Conservation (phyloP, 371 early-diverging fungal species). For the Synchytrium microbalum region DNA sequence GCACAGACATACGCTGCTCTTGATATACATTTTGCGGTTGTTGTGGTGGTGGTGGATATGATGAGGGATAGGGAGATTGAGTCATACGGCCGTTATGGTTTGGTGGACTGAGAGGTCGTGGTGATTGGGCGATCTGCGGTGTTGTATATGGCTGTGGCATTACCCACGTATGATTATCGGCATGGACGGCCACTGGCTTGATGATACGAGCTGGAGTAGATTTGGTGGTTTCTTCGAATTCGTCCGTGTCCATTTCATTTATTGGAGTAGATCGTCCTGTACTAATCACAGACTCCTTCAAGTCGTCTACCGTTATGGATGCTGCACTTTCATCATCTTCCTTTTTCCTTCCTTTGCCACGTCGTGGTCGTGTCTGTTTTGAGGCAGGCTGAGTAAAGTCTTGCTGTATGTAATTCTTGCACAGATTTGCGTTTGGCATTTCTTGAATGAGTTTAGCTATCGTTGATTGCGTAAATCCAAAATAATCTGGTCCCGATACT, state of each 20-base stretch:
- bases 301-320: neutral
- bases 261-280: too few relatives aligned
- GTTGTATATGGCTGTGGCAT: too few relatives aligned
- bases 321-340: neutral
- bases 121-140: neutral
- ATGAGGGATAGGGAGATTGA: too few relatives aligned
- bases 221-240: too few relatives aligned
- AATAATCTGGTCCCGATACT: conserved; percentile 73
- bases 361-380: neutral
- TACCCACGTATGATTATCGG: too few relatives aligned
- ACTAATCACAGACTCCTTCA: neutral
- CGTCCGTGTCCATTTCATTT: too few relatives aligned
- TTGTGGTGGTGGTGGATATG: too few relatives aligned
- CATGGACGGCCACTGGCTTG: too few relatives aligned
- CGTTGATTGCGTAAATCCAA: conserved; percentile 81
- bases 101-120: neutral
- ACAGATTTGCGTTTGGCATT: conserved; percentile 61
- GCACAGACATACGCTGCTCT: too few relatives aligned
- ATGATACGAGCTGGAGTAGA: too few relatives aligned
- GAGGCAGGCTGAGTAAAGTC: neutral
- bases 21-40: too few relatives aligned
- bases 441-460: conserved; percentile 87
- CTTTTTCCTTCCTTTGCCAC: neutral
- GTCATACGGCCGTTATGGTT: too few relatives aligned
- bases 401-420: conserved; percentile 65